Base-by-base conservation (phyloP, 805 yeast genomes). In the Yamadazyma ubonensis region DNA sequence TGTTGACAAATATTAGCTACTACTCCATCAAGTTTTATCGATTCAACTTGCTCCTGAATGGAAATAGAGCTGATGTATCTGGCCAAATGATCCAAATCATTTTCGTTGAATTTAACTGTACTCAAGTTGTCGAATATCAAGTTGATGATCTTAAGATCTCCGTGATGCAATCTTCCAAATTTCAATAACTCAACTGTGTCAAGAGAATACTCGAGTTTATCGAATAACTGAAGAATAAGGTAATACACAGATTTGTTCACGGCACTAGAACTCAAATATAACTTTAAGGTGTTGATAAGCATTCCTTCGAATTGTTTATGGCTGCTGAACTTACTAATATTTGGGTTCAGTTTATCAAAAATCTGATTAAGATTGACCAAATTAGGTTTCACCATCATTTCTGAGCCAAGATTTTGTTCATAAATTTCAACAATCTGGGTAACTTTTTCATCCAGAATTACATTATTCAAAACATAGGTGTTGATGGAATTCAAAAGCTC, bases 401-500 rank as follows among this genome's bases (percentile, higher is more conserved):
- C 50, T 3, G 44, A 40, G 19, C 37, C 36, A 28, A 43, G 33
- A 12, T 43, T 36, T 6, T 16, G 34, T 19, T 41, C 38, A 23
- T 36, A 43, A 15, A 46, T 20, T 2, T 14, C 22, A 7, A 36
- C 15, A 7, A 46, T 33, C 25, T 33, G 11, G 2, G 17, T 12
- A 18, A 41, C 17, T 10, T 36, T 33, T 10, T 18, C 31, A 5
- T 19, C 29, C 20, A 18, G 17, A 3, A 46, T 19, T 14, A 4
- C 11, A 18, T 38, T 46, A 18, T 36, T 35, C 10, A 23, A 21
- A 4, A 38, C 28, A 23, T 43, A 46, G 10, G 16, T 23, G 11
- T 44, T 46, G 21, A 46, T 31, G 9, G 43, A 17, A 22, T 42
- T 33, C 31, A 47, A 27, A 10, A 47, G 27, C 26, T 47, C 49